Conservation (phyloP, 106 monocot genomes). For the Xerophyta viscosa region DNA sequence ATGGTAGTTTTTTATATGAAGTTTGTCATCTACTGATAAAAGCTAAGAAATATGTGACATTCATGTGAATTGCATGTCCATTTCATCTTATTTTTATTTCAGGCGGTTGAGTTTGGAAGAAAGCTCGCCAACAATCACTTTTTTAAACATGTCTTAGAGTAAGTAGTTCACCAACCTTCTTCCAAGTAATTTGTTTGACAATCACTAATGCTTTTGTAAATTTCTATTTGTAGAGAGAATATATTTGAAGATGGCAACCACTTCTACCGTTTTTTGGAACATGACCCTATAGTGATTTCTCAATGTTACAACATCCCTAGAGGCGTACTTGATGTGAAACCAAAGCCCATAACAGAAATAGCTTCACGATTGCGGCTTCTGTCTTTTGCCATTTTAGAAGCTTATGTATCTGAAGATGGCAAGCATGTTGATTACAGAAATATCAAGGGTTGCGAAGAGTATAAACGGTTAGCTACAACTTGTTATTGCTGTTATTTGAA, state of each 20-base stretch:
- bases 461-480: conserved; percentile 41
- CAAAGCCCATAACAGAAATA: conserved; percentile 73
- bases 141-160: conserved; percentile 82
- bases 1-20: too few species aligned
- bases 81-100: conserved; percentile 5
- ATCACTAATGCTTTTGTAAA: not conserved
- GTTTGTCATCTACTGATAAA: too few species aligned
- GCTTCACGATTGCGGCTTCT: conserved; percentile 61
- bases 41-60: too few species aligned
- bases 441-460: conserved; percentile 69
- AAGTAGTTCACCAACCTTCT: conserved; percentile 18
- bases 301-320: conserved; percentile 79
- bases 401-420: conserved; percentile 92
- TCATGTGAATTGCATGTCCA: too few species aligned
- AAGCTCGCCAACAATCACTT: conserved; percentile 69
- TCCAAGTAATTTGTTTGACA: too few species aligned
- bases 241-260: conserved; percentile 94
- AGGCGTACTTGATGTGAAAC: conserved; percentile 55
- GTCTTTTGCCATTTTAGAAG: conserved; percentile 73
- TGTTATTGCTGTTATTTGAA: too few species aligned
- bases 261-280: conserved; percentile 81
- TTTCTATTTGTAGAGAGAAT: conserved; percentile 53
- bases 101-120: conserved; percentile 89
- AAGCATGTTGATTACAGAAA: conserved; percentile 74
- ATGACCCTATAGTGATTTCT: conserved; percentile 58